Base-by-base conservation (phyloP, 192 early-diverging fungal species). In the Rhizophagus prolifer region DNA sequence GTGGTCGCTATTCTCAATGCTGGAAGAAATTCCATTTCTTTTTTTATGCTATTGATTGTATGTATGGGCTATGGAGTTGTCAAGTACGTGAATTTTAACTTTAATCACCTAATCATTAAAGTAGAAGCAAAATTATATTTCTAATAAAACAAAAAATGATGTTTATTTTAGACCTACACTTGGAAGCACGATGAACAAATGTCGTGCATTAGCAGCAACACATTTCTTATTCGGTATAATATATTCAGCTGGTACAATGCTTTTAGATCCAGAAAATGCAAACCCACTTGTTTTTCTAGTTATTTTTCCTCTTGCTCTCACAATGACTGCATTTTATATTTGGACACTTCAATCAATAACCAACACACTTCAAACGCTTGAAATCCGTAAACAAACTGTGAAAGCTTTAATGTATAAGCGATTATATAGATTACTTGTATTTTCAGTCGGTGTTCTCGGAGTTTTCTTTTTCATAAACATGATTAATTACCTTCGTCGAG, bases 1-100 rank as follows among this genome's bases (percentile, higher is more conserved):
- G 67, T 95, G 4, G 92, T 93, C 9, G 91, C 94, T 8, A 75
- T 96, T 62, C 80, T 98, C 23, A 95, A 95, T 80, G 91, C 96
- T 9, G 96, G 91, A 10, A 85, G 97, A 73, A 97, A 95, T 82
- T 94, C 93, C 72, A 81, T 98, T 58, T 97, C 97, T 3, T 94
- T 99, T 79, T 98, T 98, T 76, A 95, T 99, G 92, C 87, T 99
- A 1, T 85, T 99, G 59, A 94, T 99, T 62, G 95, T 97, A 9
- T 90, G 93, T 7, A 91, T 99, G 78, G 97, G 97, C 30, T 99
- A 96, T 82, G 95, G 97, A 60, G 96, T 99, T 25, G 95, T 99
- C 26, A 92, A 91, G 92, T 93, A 86, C 79, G 83, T 50, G 5
- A 59, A 47, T 23, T 61, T 61, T 23, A 25, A 34, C 31, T 34